phyloP scores from a whole-genome alignment of 306 rosid species.

The Citrullus amarus region DNA sequence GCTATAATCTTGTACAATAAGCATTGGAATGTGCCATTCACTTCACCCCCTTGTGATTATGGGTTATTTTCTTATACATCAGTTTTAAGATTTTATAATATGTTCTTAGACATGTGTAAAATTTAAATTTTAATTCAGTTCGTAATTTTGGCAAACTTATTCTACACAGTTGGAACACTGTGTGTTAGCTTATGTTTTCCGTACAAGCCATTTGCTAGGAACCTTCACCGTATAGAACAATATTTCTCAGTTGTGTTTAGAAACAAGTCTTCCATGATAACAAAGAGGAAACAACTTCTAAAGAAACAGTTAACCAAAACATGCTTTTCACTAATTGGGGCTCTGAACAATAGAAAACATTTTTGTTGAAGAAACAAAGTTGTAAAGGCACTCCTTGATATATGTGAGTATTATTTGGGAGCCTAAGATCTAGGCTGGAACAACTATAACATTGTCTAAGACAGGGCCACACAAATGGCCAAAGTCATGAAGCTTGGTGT shows the following conservation, averaged over 20 bases:
- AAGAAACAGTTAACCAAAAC: neutral
- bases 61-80: neutral
- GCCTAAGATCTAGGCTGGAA: conserved; percentile 14
- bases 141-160: no score
- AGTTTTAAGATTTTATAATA: neutral
- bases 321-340: neutral
- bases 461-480: conserved; percentile 47
- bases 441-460: conserved; percentile 30
- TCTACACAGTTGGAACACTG: no score
- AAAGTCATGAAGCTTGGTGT: conserved; percentile 24
- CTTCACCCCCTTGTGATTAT: neutral
- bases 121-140: neutral
- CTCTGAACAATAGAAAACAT: neutral
- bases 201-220: no score
- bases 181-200: no score
- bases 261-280: neutral
- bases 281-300: neutral
- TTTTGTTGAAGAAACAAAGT: neutral
- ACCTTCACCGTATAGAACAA: neutral
- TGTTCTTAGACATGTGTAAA: neutral
- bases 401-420: neutral
- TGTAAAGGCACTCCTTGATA: neutral
- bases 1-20: neutral
- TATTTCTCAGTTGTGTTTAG: neutral
- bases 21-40: neutral